These are phyloP conservation scores for Tetraselmis striata DNA, from an alignment of 139 green algal species.

Conservation along the genomic window DNA sequence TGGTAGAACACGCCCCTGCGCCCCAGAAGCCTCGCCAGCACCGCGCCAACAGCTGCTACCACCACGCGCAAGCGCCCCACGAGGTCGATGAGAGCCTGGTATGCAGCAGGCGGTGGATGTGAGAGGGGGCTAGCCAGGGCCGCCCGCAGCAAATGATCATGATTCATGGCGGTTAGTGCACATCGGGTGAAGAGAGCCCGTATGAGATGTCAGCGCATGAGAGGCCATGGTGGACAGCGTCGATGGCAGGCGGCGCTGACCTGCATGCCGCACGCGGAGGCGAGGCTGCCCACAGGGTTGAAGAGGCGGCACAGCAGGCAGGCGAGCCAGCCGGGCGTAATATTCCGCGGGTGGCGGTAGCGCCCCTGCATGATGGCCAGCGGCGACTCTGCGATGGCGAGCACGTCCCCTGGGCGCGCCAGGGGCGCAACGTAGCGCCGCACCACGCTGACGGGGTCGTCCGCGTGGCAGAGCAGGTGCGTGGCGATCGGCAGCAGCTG, in stretches of 20 bases:
- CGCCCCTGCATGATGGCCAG: conserved; percentile 22
- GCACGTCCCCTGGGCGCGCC: conserved; percentile 6
- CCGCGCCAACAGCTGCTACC: conserved; percentile 15
- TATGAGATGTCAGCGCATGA: too few species aligned
- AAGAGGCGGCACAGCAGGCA: conserved; percentile 25
- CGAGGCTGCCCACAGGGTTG: conserved; percentile 33
- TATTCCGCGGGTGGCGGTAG: conserved; percentile 24
- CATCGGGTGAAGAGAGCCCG: too few species aligned
- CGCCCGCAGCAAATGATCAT: too few species aligned
- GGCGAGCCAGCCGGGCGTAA: conserved; percentile 16
- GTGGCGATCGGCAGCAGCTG: conserved; percentile 28
- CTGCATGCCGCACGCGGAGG: conserved; percentile 38
- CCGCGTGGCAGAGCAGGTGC: conserved; percentile 43
- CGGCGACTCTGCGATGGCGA: conserved; percentile 11
- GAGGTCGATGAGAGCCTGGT: conserved; percentile 34
- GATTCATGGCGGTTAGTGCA: too few species aligned
- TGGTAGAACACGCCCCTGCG: conserved; percentile 35
- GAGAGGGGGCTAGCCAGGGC: too few species aligned
- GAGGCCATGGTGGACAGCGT: too few species aligned
- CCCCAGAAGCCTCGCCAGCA: conserved; percentile 15
- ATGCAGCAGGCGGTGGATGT: too few species aligned
- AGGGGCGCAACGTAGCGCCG: conserved; percentile 7
- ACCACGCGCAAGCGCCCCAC: conserved; percentile 27
- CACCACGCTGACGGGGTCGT: conserved; percentile 33
- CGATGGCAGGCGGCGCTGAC: not conserved